Evolutionary conservation across 2,329 filamentous ascomycete species (phyloP), one percentile per base, ranked within the genome.

Genomic region (Pseudogymnoascus sp.): DNA sequence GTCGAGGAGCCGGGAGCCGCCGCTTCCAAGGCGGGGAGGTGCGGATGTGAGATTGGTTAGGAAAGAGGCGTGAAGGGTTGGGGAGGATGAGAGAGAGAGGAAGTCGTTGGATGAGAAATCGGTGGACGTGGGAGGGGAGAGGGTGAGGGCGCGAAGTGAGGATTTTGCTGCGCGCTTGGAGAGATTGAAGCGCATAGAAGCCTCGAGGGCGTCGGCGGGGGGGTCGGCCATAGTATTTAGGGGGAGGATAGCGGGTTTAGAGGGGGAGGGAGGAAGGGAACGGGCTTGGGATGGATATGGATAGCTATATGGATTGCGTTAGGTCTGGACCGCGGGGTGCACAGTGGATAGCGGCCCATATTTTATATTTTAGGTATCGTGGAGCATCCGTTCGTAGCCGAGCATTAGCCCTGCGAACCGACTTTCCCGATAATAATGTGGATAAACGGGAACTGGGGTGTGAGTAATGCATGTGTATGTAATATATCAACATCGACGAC

Each of bases 71-170:
- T 88, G 87, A 6, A 83, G 61, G 12, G 70, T 71, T 0, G 73
- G 69, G 35, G 76, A 71, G 2, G 70, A 72, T 0, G 89, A 86
- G 5, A 92, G 87, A 58, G 92, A 91, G 63, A 96, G 90, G 71
- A 94, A 88, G 61, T 83, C 84, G 72, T 92, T 87, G 70, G 90
- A 92, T 21, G 87, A 87, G 69, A 95, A 89, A 74, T 95, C 90
- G 58, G 86, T 83, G 21, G 84, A 87, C 18, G 80, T 84, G 1
- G 87, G 80, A 0, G 87, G 87, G 2, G 87, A 83, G 3, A 88
- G 71, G 0, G 74, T 81, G 15, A 83, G 70, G 5, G 70, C 72
- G n/a, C 81, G 78, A 6, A 80, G 72, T 4, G 66, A 59, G 1
- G 69, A 71, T 21, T 36, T 37, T 18, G 33, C 27, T 21, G 35